Percentiles rank a stretch among this genome's conserved stretches.
Evolutionary conservation across 352 stramenopile species (phyloP).

Genomic region (Globisporangium cederbergense): DNA sequence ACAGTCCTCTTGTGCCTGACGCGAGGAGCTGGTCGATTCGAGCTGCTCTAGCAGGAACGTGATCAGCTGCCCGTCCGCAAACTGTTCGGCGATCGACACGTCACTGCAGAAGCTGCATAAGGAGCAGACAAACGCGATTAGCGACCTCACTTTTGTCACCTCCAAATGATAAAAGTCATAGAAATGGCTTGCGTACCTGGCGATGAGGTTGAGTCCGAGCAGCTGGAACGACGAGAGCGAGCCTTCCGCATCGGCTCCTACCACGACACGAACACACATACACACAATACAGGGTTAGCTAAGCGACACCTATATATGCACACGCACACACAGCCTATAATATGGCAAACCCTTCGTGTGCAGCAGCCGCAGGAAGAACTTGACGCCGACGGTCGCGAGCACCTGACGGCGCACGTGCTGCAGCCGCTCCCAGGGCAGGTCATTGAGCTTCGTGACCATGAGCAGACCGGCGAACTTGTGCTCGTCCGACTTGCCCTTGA

Average conservation of each 20-base stretch:
- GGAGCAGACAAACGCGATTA: not conserved
- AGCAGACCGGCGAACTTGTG: conserved; percentile 86
- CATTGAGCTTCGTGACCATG: conserved; percentile 80
- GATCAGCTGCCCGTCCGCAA: conserved; percentile 64
- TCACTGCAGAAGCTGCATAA: conserved; percentile 65
- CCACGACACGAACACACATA: conserved; percentile 9
- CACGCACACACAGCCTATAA: too few species aligned
- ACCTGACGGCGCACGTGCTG: conserved; percentile 56
- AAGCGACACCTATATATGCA: not conserved
- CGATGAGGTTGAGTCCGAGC: conserved; percentile 78
- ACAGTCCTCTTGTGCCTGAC: conserved; percentile 44
- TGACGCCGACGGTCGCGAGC: conserved; percentile 53
- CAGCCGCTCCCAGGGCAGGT: conserved; percentile 38
- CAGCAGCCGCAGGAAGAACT: conserved; percentile 79
- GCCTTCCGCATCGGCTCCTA: conserved; percentile 44
- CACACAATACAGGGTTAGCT: not conserved
- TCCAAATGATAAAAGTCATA: too few species aligned
- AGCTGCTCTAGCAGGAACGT: conserved; percentile 58
- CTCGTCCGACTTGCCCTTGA: conserved; percentile 70
- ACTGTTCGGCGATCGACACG: conserved; percentile 36
- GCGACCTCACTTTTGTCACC: not conserved
- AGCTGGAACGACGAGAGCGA: conserved; percentile 69
- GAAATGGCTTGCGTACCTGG: conserved; percentile 32
- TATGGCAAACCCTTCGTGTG: conserved; percentile 52
- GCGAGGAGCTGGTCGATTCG: conserved; percentile 17